Conservation (phyloP, 2,329 filamentous ascomycete species). For the Nemania serpens region DNA sequence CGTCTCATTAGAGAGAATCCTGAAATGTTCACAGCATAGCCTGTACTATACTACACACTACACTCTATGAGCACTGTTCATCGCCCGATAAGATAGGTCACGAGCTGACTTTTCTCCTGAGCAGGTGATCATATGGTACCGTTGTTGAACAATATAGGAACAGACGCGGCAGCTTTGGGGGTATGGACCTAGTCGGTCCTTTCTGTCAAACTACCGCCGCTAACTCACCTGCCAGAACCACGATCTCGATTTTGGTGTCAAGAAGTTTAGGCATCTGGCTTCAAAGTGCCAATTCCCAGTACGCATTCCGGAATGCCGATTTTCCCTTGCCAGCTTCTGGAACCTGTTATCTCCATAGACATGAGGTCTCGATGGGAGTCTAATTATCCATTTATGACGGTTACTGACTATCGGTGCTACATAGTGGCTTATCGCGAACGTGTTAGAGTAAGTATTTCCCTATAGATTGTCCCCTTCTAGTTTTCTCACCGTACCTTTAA, state of each 20-base stretch:
- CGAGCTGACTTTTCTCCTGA: background rate
- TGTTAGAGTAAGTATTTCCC: slow-evolving; percentile 61
- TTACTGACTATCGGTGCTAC: slow-evolving; percentile 5
- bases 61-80: no score
- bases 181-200: slow-evolving; percentile 50
- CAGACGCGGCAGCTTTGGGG: slow-evolving; percentile 80
- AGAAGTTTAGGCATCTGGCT: slow-evolving; percentile 75
- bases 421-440: slow-evolving; percentile 82
- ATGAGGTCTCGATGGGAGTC: background rate
- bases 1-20: slow-evolving; percentile 21
- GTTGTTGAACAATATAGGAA: slow-evolving; percentile 76
- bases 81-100: no score
- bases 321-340: background rate
- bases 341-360: background rate
- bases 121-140: slow-evolving; percentile 83
- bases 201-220: slow-evolving; percentile 12
- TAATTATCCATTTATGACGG: background rate
- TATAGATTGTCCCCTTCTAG: background rate
- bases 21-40: background rate
- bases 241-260: slow-evolving; percentile 88
- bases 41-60: background rate
- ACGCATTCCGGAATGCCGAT: background rate
- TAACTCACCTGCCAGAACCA: slow-evolving; percentile 67
- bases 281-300: slow-evolving; percentile 76
- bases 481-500: background rate